Evolutionary conservation across 2,329 filamentous ascomycete genomes (phyloP).

Genomic region (Sphaerulina populicola): DNA sequence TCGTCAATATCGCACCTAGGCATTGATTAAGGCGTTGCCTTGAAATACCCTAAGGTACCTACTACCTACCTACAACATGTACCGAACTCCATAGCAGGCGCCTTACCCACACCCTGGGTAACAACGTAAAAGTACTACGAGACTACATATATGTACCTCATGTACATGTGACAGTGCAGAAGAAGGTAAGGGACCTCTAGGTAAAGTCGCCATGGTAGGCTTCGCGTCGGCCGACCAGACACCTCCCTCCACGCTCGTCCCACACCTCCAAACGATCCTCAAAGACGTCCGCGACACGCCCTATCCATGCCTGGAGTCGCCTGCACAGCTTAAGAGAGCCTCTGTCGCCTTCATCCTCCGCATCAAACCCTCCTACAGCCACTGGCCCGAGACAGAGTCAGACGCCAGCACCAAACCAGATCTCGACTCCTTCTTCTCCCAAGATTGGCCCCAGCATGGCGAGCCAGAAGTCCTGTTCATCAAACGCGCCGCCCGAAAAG

Average conservation of each 20-base stretch:
- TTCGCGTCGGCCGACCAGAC: not conserved
- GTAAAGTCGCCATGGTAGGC: conserved; percentile 4
- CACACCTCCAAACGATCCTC: conserved; percentile 38
- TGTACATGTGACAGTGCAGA: not conserved
- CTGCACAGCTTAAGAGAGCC: conserved; percentile 50
- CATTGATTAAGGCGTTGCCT: too few relatives aligned
- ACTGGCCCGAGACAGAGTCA: conserved; percentile 39
- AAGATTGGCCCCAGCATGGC: conserved; percentile 57
- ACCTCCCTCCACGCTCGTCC: conserved; percentile 27
- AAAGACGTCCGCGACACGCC: conserved; percentile 38
- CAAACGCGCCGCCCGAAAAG: conserved; percentile 56
- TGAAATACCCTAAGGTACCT: too few relatives aligned
- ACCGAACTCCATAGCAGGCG: too few relatives aligned
- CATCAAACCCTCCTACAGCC: conserved; percentile 50
- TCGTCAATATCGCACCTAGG: too few relatives aligned
- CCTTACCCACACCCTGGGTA: too few relatives aligned
- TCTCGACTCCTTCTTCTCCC: conserved; percentile 52
- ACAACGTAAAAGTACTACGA: too few relatives aligned
- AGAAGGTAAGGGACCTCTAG: too few relatives aligned
- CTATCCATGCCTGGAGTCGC: conserved; percentile 44
- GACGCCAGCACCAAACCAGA: conserved; percentile 18
- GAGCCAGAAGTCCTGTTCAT: conserved; percentile 64
- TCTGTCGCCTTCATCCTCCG: conserved; percentile 58
- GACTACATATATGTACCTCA: too few relatives aligned
- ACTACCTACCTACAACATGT: too few relatives aligned